phyloP scores from a whole-genome alignment of 106 monocot genomes.

The Triglochin maritima region DNA sequence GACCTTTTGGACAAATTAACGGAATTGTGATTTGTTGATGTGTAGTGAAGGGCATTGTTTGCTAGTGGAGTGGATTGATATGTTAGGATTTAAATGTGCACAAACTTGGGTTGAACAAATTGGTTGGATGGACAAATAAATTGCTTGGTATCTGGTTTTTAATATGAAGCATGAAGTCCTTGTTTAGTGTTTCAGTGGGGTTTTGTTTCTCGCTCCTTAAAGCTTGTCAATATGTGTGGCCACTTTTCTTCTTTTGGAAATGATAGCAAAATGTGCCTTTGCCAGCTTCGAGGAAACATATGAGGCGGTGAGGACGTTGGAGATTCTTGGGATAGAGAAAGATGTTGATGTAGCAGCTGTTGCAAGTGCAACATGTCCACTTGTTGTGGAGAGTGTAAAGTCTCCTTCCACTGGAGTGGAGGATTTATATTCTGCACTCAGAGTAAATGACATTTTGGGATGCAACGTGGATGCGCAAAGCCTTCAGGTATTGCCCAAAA shows the following conservation, averaged over 20 bases:
- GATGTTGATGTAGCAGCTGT: conserved; percentile 17
- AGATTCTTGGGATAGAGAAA: conserved; percentile 54
- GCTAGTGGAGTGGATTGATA: too few relatives aligned
- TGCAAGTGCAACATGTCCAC: conserved; percentile 25
- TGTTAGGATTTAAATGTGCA: too few relatives aligned
- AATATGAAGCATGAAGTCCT: too few relatives aligned
- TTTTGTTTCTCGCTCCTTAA: too few relatives aligned
- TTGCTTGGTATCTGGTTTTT: too few relatives aligned
- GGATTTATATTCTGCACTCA: conserved; percentile 59
- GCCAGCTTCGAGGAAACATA: conserved; percentile 81
- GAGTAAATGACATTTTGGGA: conserved; percentile 40
- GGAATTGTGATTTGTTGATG: too few relatives aligned
- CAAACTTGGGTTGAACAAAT: too few relatives aligned
- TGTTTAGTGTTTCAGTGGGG: too few relatives aligned
- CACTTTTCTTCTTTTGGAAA: neutral
- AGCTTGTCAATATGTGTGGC: neutral
- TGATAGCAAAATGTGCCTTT: neutral
- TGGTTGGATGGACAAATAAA: too few relatives aligned
- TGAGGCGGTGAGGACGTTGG: conserved; percentile 62
- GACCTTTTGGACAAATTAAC: too few relatives aligned
- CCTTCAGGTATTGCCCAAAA: conserved; percentile 30
- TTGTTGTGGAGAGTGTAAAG: conserved; percentile 34
- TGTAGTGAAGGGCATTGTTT: too few relatives aligned
- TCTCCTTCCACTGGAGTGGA: conserved; percentile 30
- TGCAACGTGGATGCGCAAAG: conserved; percentile 34